Evolutionary conservation across 139 green algal species (phyloP), one percentile per base, ranked within the genome.

Genomic region (Yamagishiella unicocca): DNA sequence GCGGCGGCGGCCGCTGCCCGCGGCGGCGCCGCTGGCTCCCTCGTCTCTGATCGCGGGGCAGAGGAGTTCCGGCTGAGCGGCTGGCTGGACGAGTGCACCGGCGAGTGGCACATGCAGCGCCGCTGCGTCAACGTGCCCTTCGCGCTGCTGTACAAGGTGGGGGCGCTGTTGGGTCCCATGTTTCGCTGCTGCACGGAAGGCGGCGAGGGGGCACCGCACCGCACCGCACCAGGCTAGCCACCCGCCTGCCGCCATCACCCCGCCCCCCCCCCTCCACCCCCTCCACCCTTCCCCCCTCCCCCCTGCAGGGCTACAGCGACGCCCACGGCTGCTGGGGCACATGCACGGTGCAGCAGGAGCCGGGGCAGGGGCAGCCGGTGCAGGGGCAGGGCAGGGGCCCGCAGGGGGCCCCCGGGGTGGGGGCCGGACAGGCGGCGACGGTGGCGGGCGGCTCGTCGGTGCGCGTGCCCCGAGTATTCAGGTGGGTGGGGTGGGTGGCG

Each of bases 261-360:
- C n/a, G n/a, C n/a, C n/a, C n/a, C n/a, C n/a, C n/a, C n/a, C n/a
- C n/a, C n/a, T n/a, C n/a, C n/a, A n/a, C n/a, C n/a, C n/a, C 35
- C 35, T 50, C 67, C 35, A 7, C 67, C 67, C 8, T 53, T 75
- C 6, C 70, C 4, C 40, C 6, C 25, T 42, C 42, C 42, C 67
- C 27, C 12, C n/a, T 22, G 33, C 79, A 85, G 79, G 79, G 79
- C 19, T 85, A 76, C 62, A 85, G 79, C 61, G 79, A 85, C 79
- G 79, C 79, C 14, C 45, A 76, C 42, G 79, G 79, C 79, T 85
- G 79, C 61, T 85, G 79, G 79, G 79, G 79, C 22, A 64, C 42
- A 3, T 85, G 64, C 79, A 64, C 61, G 9, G 79, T 75, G 77
- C 77, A 84, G 77, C 77, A 58, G 27, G 37, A 61, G 5, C 33